phyloP scores from a whole-genome alignment of 2,329 filamentous ascomycete species.

The Nemania bipapillata region DNA sequence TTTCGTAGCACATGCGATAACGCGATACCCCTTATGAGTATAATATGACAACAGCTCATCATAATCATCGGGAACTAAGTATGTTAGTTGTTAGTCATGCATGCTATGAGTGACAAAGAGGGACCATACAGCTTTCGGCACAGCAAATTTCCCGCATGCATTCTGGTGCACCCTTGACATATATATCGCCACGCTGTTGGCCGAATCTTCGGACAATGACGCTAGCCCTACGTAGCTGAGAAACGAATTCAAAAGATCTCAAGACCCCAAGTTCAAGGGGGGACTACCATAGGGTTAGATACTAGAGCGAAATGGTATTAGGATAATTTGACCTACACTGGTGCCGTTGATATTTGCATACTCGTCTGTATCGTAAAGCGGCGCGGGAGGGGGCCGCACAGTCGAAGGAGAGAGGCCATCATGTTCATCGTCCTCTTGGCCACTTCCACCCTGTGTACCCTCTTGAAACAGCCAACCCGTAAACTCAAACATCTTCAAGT shows the following conservation, averaged over 20 bases:
- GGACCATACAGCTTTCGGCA: slow-evolving; percentile 75
- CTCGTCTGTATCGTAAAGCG: slow-evolving; percentile 60
- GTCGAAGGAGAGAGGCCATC: slow-evolving; percentile 85
- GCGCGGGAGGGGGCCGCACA: slow-evolving; percentile 77
- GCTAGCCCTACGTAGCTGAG: slow-evolving; percentile 88
- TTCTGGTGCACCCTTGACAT: slow-evolving; percentile 96
- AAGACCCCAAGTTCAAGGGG: slow-evolving; percentile 88
- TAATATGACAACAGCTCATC: slow-evolving; percentile 90
- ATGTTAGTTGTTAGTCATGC: slow-evolving; percentile 35
- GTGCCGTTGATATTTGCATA: slow-evolving; percentile 46
- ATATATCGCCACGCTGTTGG: slow-evolving; percentile 83
- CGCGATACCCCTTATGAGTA: slow-evolving; percentile 94
- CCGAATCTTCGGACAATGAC: slow-evolving; percentile 92
- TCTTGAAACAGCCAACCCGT: slow-evolving; percentile 94
- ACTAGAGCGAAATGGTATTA: background rate
- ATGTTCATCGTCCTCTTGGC: slow-evolving; percentile 77
- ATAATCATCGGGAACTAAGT: slow-evolving; percentile 80
- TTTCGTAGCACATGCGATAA: slow-evolving; percentile 93
- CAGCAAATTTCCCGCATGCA: slow-evolving; percentile 94
- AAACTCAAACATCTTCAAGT: slow-evolving; percentile 98
- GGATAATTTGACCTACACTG: slow-evolving; percentile 44
- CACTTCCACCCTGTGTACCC: slow-evolving; percentile 74
- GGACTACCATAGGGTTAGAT: slow-evolving; percentile 51
- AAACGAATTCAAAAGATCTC: slow-evolving; percentile 93
- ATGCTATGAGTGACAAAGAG: background rate